phyloP scores from a whole-genome alignment of 257 asterid species.

The Solanum appendiculatum region DNA sequence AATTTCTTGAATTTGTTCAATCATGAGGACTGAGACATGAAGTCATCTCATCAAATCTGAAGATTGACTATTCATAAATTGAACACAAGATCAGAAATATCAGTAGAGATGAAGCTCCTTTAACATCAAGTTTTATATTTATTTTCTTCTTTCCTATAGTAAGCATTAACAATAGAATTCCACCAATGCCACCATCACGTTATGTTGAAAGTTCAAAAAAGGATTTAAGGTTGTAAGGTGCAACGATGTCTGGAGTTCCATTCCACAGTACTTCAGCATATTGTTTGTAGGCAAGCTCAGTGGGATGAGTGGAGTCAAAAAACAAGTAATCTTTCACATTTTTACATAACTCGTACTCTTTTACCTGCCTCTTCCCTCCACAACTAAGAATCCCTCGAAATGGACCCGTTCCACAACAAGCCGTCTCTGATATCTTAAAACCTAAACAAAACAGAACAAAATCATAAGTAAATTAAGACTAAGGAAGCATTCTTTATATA shows the following conservation, averaged over 20 bases:
- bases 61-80: too few relatives aligned
- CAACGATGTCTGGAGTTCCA: not conserved
- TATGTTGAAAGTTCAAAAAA: not conserved
- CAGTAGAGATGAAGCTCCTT: not conserved
- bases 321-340: constrained; percentile 6
- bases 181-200: too few relatives aligned
- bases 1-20: too few relatives aligned
- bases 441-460: too few relatives aligned
- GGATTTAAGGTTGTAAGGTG: not conserved
- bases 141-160: too few relatives aligned
- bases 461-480: too few relatives aligned
- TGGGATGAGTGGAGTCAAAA: not conserved
- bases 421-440: too few relatives aligned
- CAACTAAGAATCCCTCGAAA: constrained; percentile 31
- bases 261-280: not conserved
- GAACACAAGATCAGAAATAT: too few relatives aligned
- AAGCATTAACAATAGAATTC: too few relatives aligned
- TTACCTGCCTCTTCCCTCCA: constrained; percentile 37
- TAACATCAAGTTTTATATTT: not conserved
- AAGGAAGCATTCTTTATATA: too few relatives aligned
- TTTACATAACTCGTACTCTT: constrained; percentile 27
- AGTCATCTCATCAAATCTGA: too few relatives aligned
- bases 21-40: too few relatives aligned
- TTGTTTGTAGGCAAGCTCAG: not conserved
- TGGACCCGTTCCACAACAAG: constrained; percentile 41